Percentiles rank a stretch among this genome's conserved stretches.
phyloP scores from a whole-genome alignment of 345 rosid species.

The Kernera saxatilis region DNA sequence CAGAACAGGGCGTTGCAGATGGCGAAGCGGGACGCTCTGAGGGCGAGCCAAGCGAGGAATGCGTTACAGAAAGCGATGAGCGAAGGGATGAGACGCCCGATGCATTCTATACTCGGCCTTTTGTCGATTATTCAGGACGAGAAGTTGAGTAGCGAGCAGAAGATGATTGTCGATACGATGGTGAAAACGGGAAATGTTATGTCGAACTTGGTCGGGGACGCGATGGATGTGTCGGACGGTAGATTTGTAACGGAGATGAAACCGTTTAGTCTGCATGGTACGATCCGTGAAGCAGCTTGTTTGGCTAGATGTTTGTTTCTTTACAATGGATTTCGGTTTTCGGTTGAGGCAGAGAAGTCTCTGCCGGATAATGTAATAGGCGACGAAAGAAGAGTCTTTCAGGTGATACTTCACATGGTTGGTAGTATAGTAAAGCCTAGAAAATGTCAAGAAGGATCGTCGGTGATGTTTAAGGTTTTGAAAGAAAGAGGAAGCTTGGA shows the following conservation, averaged over 20 bases:
- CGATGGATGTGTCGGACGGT: slow-evolving; percentile 72
- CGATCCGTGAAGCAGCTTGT: slow-evolving; percentile 71
- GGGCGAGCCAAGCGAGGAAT: slow-evolving; percentile 82
- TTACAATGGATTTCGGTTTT: slow-evolving; percentile 54
- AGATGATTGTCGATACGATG: slow-evolving; percentile 68
- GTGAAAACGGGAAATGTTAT: slow-evolving; percentile 69
- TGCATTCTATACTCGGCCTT: slow-evolving; percentile 77
- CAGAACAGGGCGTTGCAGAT: slow-evolving; percentile 79
- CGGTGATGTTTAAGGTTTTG: slow-evolving; percentile 41
- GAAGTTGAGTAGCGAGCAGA: slow-evolving; percentile 52
- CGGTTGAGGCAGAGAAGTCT: slow-evolving; percentile 61
- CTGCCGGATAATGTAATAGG: slow-evolving; percentile 76
- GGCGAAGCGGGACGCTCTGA: slow-evolving; percentile 65
- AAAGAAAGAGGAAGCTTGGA: slow-evolving; percentile 64
- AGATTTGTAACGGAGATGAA: slow-evolving; percentile 60
- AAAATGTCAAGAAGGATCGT: slow-evolving; percentile 41
- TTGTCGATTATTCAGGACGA: slow-evolving; percentile 75
- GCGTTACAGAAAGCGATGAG: slow-evolving; percentile 87
- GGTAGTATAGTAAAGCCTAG: slow-evolving; percentile 60
- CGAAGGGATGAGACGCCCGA: slow-evolving; percentile 88
- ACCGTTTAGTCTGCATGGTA: slow-evolving; percentile 54
- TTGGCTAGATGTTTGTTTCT: slow-evolving; percentile 77
- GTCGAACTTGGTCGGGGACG: slow-evolving; percentile 74
- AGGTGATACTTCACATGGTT: slow-evolving; percentile 86
- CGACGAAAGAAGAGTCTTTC: slow-evolving; percentile 80